Conservation (phyloP, 2,329 filamentous ascomycete species). For the Simplicillium aogashimaense region DNA sequence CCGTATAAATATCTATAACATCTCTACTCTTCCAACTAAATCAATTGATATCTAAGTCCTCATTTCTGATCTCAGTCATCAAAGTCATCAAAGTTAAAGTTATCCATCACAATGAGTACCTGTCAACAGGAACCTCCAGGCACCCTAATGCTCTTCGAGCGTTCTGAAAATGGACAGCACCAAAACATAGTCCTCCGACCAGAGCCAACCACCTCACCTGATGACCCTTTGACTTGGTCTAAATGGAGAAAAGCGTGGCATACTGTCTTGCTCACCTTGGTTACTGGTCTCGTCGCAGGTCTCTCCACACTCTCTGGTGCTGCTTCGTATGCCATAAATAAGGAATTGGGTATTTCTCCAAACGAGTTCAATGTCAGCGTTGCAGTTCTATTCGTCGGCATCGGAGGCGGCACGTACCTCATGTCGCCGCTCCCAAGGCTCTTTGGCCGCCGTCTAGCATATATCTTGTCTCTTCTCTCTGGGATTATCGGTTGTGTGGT, state of each 20-base stretch:
- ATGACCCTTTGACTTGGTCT: constrained; percentile 44
- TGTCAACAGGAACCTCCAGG: constrained; percentile 1
- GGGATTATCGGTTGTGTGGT: constrained; percentile 41
- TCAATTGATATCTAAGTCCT: no score
- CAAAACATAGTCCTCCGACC: constrained; percentile 41
- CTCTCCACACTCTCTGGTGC: constrained; percentile 46
- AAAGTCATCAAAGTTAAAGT: no score
- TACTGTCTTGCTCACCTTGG: constrained; percentile 38
- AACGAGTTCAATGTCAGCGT: constrained; percentile 45
- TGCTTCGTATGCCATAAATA: constrained; percentile 37
- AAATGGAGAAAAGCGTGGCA: constrained; percentile 37
- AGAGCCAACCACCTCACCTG: constrained; percentile 39
- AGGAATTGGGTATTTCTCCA: constrained; percentile 39
- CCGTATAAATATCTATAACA: neutral
- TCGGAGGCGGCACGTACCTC: constrained; percentile 45
- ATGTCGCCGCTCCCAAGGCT: constrained; percentile 41
- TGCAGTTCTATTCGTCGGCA: constrained; percentile 43
- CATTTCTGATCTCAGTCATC: no score
- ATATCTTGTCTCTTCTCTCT: constrained; percentile 39
- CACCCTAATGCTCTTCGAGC: neutral
- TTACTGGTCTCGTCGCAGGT: constrained; percentile 44
- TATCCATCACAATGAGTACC: neutral
- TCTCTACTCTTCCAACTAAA: neutral
- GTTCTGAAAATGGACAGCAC: constrained; percentile 7
- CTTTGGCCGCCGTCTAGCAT: constrained; percentile 44